Base-by-base conservation (phyloP, 148 eudicot species). In the Fagopyrum tataricum region DNA sequence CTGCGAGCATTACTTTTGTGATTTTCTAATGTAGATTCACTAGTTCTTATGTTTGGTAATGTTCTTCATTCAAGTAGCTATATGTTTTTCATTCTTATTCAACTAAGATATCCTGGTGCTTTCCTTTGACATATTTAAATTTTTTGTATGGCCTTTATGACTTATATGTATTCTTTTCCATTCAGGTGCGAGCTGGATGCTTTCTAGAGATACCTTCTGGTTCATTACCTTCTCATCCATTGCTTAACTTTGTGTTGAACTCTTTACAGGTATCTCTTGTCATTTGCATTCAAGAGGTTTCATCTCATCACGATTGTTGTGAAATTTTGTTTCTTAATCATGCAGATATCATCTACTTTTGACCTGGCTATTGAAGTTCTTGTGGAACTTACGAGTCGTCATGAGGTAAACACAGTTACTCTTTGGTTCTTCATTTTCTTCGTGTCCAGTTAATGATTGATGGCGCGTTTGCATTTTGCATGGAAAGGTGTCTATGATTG, bases 111-210 rank as follows among this genome's bases (percentile, higher is more conserved):
- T 24, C 69, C 11, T 37, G 9, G 20, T 64, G 18, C 20, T 64
- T 37, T 64, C 68, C 69, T 39, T 64, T 39, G 44, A 9, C 20
- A 37, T 37, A n/a, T 64, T 20, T 13, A 64, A 64, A 15, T 24
- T 4, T 64, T 31, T 4, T 64, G 13, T 11, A 23, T 9, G 39
- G 66, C 17, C 40, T 23, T 59, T 15, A 43, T 64, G 42, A 64
- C 39, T 31, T 64, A 37, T 18, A 14, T 64, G 20, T 64, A 64
- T 39, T 64, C 43, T n/a, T 37, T 64, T 64, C 6, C 76, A 31
- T 84, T 79, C 84, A 94, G 98, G 97, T 91, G 76, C 96, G 93
- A 79, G 96, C 88, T 70, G 97, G 98, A 55, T 94, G 97, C 84
- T 89, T 94, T 80, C 86, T 86, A 51, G 97, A 89, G 70, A 76